Conservation (phyloP, 352 stramenopile genomes). For the Phytophthora agathidicida region DNA sequence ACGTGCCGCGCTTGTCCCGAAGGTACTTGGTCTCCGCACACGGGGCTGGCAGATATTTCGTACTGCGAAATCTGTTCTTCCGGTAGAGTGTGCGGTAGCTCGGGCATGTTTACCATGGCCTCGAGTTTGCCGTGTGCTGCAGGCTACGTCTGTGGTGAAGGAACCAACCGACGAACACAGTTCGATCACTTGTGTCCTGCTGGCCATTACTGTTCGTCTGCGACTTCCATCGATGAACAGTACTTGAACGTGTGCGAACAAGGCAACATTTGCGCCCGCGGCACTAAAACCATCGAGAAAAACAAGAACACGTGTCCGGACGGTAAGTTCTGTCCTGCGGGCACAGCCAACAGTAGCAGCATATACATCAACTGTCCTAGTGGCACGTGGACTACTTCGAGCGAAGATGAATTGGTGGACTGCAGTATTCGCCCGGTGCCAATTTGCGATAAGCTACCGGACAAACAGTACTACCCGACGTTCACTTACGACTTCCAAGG, state of each 20-base stretch:
- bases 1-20: constrained; percentile 95
- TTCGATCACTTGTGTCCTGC: constrained; percentile 94
- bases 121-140: constrained; percentile 90
- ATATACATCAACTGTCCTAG: constrained; percentile 92
- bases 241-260: constrained; percentile 85
- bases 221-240: constrained; percentile 86
- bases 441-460: constrained; percentile 94
- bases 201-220: constrained; percentile 90
- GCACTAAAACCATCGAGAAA: constrained; percentile 87
- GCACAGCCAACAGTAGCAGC: constrained; percentile 84
- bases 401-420: constrained; percentile 82
- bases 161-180: constrained; percentile 90
- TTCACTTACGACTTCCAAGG: constrained; percentile 80
- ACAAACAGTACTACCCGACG: constrained; percentile 81
- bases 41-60: constrained; percentile 94
- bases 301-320: constrained; percentile 93
- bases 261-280: constrained; percentile 92
- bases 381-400: constrained; percentile 87
- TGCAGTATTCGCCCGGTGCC: constrained; percentile 90
- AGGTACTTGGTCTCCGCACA: constrained; percentile 94
- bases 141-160: constrained; percentile 94
- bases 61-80: constrained; percentile 95
- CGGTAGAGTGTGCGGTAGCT: constrained; percentile 93
- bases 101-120: constrained; percentile 86
- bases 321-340: constrained; percentile 92